Base-by-base conservation (phyloP, 179 eudicot species). In the Amaranthus tricolor region DNA sequence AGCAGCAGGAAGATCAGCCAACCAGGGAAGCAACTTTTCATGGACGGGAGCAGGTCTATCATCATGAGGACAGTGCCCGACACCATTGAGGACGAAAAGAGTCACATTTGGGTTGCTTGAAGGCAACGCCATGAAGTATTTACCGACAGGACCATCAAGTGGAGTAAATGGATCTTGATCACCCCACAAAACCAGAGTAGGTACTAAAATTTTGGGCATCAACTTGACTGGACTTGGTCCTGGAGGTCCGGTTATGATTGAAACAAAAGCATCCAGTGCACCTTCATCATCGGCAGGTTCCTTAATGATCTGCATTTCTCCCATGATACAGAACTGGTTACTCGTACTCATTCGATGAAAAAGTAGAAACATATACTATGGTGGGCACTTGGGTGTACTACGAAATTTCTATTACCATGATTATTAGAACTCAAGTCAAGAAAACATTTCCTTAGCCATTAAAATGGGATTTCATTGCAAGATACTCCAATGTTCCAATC, bases 61-160 rank as follows among this genome's bases (percentile, higher is more conserved):
- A 78, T 94, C 97, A 73, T 92, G 98, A 13, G 96, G 98, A 63
- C 98, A 94, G 71, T 94, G 98, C 44, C 98, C 98, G 12, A 92
- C 96, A 19, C 93, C 96, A 81, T 84, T 82, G 77, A 94, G 79
- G 67, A 94, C 80, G 77, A 51, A 82, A 21, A 92, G 86, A 8
- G 82, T 78, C 57, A 92, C 71, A 62, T 90, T 88, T 15, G 89
- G 84, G 52, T 72, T 31, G 17, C 73, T 74, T 16, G 86, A 74
- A 68, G 92, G 85, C 56, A 92, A 74, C 1, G 94, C 83, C 2
- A 76, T 83, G 73, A 94, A 94, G 84, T 88, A 92, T 80, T 82
- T 89, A 61, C 98, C 98, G 66, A 94, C 97, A 16, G 98, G 98
- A 24, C 98, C 98, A 57, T 94, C 94, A 67, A 92, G 86, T 2